Evolutionary conservation across 2,329 filamentous ascomycete genomes (phyloP), one percentile per base, ranked within the genome.

Genomic region (Phoma sp.): DNA sequence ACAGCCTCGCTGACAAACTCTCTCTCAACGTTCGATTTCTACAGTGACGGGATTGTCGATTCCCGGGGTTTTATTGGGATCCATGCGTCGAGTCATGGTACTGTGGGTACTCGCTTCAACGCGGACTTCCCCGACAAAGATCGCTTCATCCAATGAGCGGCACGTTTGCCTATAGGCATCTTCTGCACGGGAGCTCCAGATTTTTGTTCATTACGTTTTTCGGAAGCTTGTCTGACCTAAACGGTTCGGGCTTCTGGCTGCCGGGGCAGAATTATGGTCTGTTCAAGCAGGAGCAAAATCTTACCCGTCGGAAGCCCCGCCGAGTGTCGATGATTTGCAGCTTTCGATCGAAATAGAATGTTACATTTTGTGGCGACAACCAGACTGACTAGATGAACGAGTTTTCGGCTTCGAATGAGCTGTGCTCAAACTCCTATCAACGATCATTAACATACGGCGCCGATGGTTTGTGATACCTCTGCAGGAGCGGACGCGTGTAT

Each of bases 81-180:
- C 45, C 17, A 42, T 46, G 43, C 45, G 18, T 33, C 45, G 45
- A 53, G 38, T 46, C 54, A 38, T 23, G 49, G 20, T 15, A 37
- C 26, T 25, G 42, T 57, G 48, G 54, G 26, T 55, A 55, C 47
- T 47, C 23, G 23, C 29, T 51, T 18, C 40, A 37, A 14, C 49
- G 54, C 54, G 48, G 54, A 53, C 38, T 43, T 53, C 54, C 49
- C 49, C 48, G 54, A 57, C 45, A 29, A 37, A 37, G 37, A 34
- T 38, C 26, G 7, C 21, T 23, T 20, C 4, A 37, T 38, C 53
- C 53, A 52, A 56, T 56, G 30, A 42, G 4, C 7, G 23, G 14
- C 17, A 7, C 20, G 34, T 33, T 32, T 42, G 52, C 40, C 46
- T 45, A 42, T 32, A 55, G 45, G 52, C 46, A 5, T 18, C 3